Base-by-base conservation (phyloP, 192 early-diverging fungal genomes). In the Coemansia sp. region DNA sequence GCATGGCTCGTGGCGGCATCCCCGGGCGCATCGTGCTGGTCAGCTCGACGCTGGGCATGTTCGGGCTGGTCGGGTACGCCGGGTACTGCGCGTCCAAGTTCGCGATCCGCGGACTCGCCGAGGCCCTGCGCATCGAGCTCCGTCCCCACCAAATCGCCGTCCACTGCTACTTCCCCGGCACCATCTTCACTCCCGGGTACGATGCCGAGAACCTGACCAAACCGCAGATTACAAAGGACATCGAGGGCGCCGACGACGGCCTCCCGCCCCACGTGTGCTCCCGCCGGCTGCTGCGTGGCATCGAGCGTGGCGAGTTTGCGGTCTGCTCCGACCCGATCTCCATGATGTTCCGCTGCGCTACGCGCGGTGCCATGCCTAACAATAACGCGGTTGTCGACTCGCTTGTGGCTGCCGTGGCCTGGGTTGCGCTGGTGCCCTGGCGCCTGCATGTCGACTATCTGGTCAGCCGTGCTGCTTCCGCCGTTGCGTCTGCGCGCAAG, bases 91-190 rank as follows among this genome's bases (percentile, higher is more conserved):
- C 90, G 15, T 84, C 89, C n/a, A 93, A 93, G 61, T 88, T 81
- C 64, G 92, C 92, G 32, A 63, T 93, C 8, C 88, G 89, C 47
- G 90, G 91, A 41, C 71, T 93, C 59, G 87, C 88, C 6, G 92
- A 93, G 69, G 77, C 84, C 0, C 71, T 93, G 19, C 84, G 90
- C 3, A 83, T 86, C 48, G 92, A 93, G 68, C 71, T 91, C 41
- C 71, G 77, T 50, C 74, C 85, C 40, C 88, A 93, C 67, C 77
- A 63, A 5, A 92, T 93, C 68, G 65, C 68, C 37, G 83, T 88
- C 11, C 89, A 92, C 56, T 88, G 89, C 67, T 93, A 88, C 63
- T 91, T 87, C 60, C 89, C 92, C 0, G 92, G 89, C 13, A 87
- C 83, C 1, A 92, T 93, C 53, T 79, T 85, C 38, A 86, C 89